phyloP scores from a whole-genome alignment of 176 grass and related monocot species.

The Luzula sylvatica region DNA sequence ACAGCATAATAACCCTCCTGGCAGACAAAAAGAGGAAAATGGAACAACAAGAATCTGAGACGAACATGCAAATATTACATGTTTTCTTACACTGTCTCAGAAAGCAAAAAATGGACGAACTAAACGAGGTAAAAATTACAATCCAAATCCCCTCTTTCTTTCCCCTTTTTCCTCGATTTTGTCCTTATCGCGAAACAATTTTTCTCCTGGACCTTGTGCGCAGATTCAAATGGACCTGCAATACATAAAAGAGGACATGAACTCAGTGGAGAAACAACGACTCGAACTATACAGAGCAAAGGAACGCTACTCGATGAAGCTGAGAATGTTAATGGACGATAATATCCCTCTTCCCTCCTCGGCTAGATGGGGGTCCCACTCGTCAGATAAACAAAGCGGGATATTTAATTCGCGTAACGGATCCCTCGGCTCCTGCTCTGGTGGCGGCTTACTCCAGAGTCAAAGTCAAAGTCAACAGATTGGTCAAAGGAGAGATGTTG shows the following conservation, averaged over 20 bases:
- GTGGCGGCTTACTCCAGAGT: slow-evolving; percentile 46
- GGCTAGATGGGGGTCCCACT: slow-evolving; percentile 48
- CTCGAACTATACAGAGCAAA: slow-evolving; percentile 74
- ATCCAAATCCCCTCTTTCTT: slow-evolving; percentile 1
- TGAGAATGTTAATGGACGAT: slow-evolving; percentile 87
- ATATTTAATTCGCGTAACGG: slow-evolving; percentile 35
- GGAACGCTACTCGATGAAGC: slow-evolving; percentile 92
- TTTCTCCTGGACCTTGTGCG: not conserved
- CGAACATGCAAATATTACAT: slow-evolving; percentile 97
- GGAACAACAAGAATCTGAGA: slow-evolving; percentile 93
- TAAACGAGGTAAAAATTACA: slow-evolving; percentile 65
- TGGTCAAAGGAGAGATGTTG: slow-evolving; percentile 70
- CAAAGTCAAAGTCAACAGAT: slow-evolving; percentile 43
- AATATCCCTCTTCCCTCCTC: slow-evolving; percentile 22
- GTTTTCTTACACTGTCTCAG: slow-evolving; percentile 94
- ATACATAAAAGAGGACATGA: slow-evolving; percentile 98
- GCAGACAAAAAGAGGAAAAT: slow-evolving; percentile 90
- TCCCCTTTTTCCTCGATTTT: slow-evolving; percentile 1
- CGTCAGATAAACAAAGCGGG: slow-evolving; percentile 55
- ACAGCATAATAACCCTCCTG: slow-evolving; percentile 70
- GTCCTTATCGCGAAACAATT: not conserved
- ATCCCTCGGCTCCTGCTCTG: slow-evolving; percentile 43
- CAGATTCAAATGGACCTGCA: slow-evolving; percentile 98
- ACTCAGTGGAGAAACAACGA: slow-evolving; percentile 66
- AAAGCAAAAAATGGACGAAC: slow-evolving; percentile 90